Conservation (phyloP, 169 alveolate species). For the Plasmodium knowlesi region DNA sequence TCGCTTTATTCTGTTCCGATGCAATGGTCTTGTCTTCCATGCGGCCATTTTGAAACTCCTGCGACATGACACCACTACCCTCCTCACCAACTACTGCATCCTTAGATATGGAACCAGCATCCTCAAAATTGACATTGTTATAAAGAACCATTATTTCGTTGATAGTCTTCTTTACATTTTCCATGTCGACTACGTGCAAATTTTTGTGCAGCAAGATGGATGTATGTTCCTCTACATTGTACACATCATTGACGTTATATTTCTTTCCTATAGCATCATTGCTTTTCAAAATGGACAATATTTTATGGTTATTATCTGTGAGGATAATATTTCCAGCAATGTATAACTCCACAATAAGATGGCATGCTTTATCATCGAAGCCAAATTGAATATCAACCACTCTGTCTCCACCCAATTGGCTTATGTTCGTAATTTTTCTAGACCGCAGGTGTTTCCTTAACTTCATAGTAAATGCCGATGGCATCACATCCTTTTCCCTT, state of each 20-base stretch:
- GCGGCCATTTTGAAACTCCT: background rate
- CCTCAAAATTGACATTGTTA: conserved; percentile 6
- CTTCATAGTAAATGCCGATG: conserved; percentile 85
- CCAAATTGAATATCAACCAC: conserved; percentile 93
- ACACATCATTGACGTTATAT: conserved; percentile 32
- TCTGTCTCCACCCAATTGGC: conserved; percentile 93
- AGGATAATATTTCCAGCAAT: conserved; percentile 94
- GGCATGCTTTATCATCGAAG: conserved; percentile 91
- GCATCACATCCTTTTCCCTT: conserved; percentile 81
- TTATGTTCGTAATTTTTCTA: conserved; percentile 78
- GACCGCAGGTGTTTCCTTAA: conserved; percentile 83
- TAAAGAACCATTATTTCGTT: conserved; percentile 36
- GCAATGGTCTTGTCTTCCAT: background rate
- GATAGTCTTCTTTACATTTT: conserved; percentile 53
- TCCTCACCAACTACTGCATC: background rate
- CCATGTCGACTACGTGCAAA: conserved; percentile 32
- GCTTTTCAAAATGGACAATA: conserved; percentile 83
- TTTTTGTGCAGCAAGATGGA: conserved; percentile 33
- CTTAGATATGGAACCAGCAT: background rate
- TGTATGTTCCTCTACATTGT: conserved; percentile 53
- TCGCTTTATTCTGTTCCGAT: background rate
- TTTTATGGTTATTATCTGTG: conserved; percentile 91
- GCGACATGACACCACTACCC: background rate
- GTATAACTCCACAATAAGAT: conserved; percentile 93
- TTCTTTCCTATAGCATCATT: conserved; percentile 27